phyloP scores from a whole-genome alignment of 2,329 filamentous ascomycete species.

The Lecanicillium sp. region DNA sequence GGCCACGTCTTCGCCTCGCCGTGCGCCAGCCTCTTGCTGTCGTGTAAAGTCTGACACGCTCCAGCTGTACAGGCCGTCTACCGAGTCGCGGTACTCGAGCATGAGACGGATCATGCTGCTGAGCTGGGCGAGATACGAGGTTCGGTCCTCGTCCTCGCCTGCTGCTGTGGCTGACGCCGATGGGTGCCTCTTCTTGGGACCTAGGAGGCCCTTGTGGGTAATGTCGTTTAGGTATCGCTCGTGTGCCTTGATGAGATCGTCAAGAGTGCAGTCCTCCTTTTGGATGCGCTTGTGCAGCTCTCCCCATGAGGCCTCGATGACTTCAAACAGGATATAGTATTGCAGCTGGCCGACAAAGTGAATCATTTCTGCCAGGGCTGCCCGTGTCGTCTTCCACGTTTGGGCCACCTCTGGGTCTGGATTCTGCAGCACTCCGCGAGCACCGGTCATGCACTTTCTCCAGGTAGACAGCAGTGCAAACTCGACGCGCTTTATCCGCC shows the following conservation, averaged over 20 bases:
- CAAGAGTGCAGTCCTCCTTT: conserved; percentile 82
- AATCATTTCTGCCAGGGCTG: conserved; percentile 92
- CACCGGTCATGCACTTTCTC: conserved; percentile 92
- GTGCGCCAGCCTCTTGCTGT: conserved; percentile 76
- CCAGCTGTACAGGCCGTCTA: conserved; percentile 92
- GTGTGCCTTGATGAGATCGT: conserved; percentile 90
- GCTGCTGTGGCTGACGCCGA: conserved; percentile 21
- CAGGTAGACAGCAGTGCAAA: conserved; percentile 87
- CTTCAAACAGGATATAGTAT: conserved; percentile 97
- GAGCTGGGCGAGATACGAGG: conserved; percentile 81
- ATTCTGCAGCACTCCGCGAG: conserved; percentile 79
- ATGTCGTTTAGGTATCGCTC: conserved; percentile 86
- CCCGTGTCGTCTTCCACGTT: conserved; percentile 87
- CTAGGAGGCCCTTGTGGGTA: conserved; percentile 90
- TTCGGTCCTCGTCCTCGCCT: conserved; percentile 54
- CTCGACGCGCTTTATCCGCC: conserved; percentile 96
- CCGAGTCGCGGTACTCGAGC: conserved; percentile 86
- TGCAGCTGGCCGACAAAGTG: conserved; percentile 96
- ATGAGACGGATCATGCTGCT: conserved; percentile 90
- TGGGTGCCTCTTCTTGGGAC: conserved; percentile 44
- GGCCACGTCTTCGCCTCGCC: conserved; percentile 36
- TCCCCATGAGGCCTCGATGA: conserved; percentile 94
- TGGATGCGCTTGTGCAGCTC: conserved; percentile 76
- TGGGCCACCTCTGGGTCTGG: conserved; percentile 60
- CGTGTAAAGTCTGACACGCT: conserved; percentile 89